Evolutionary conservation across 163 green algal species (phyloP).

Genomic region (Scenedesmus sp.): DNA sequence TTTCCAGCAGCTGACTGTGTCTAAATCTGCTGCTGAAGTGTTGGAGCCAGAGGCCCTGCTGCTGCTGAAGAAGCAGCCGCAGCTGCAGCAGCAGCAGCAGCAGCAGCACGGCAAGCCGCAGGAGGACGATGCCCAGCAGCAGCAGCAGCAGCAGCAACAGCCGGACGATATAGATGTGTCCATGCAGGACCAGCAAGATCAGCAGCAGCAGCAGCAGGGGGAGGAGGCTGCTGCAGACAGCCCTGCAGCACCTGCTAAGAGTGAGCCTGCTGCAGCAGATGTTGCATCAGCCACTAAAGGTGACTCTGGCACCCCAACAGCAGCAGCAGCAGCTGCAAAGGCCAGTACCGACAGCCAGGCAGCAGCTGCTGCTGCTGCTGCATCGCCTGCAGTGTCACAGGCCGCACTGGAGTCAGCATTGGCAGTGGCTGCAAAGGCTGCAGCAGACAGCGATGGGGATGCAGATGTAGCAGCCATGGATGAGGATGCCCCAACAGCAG

Average conservation of each 20-base stretch:
- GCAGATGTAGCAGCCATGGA: background rate
- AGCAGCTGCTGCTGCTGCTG: conserved; percentile 22
- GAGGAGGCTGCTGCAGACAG: background rate
- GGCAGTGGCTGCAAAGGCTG: background rate
- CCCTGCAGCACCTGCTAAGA: background rate
- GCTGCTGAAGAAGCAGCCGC: conserved; percentile 2
- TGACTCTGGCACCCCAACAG: background rate
- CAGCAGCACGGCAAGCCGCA: background rate
- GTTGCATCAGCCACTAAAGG: background rate
- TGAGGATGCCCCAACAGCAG: background rate
- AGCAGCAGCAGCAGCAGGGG: background rate
- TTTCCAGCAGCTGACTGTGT: background rate
- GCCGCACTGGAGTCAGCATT: background rate
- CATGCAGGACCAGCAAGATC: background rate
- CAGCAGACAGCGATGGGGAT: background rate
- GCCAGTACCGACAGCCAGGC: background rate
- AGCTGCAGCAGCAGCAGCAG: conserved; percentile 14
- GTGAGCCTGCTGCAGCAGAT: background rate
- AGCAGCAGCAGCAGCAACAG: conserved; percentile 23
- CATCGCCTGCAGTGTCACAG: background rate
- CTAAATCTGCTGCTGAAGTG: background rate
- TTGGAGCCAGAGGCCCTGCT: background rate
- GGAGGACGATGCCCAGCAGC: background rate
- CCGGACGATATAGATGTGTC: background rate
- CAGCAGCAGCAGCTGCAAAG: background rate